Evolutionary conservation across 2,329 filamentous ascomycete species (phyloP), one percentile per base, ranked within the genome.

Genomic region (Aspergillus sp.): DNA sequence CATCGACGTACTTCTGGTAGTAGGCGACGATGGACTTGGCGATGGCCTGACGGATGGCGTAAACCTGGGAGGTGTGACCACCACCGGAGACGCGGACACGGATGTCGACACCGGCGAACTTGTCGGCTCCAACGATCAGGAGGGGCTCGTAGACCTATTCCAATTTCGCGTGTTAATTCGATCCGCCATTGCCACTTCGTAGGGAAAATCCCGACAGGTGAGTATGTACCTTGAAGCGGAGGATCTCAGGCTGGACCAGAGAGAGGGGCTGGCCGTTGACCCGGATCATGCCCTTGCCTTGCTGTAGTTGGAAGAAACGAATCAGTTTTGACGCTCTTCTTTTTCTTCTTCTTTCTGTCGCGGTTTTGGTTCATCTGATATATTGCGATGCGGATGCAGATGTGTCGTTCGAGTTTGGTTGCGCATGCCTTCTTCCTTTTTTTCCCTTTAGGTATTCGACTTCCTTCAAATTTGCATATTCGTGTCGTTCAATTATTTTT

Each of bases 1-100:
- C 95, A 80, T 99, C 95, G 83, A 98, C 92, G 85, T 89, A 99
- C 88, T 99, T 97, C 86, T 97, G 94, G 90, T 97, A 98, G 90
- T 97, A 97, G 82, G 92, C 90, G 78, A 96, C 89, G 80, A 96
- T 91, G 76, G 90, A 90, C 89, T 98, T 99, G 85, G 93, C 89
- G 79, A 99, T 98, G 76, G 95, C 94, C 86, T 99, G 95, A 76
- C 95, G 92, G 86, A 98, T 92, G 80, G 95, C 95, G 84, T 98
- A 97, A 83, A 96, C 87, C 83, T 97, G 93, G 64, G 91, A 96
- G 70, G 90, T 93, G 87, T 98, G 94, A 85, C 94, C 95, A 91
- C 95, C 95, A 81, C 95, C 95, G 77, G 88, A 86, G 77, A 98
- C 95, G 78, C 93, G 91, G 80, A 98, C 92, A 73, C 95, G 91